A percentile compares a stretch with the other conserved stretches of the same genome.
phyloP scores from a whole-genome alignment of 129 eudicot species.

The Heracleum sosnowskyi region DNA sequence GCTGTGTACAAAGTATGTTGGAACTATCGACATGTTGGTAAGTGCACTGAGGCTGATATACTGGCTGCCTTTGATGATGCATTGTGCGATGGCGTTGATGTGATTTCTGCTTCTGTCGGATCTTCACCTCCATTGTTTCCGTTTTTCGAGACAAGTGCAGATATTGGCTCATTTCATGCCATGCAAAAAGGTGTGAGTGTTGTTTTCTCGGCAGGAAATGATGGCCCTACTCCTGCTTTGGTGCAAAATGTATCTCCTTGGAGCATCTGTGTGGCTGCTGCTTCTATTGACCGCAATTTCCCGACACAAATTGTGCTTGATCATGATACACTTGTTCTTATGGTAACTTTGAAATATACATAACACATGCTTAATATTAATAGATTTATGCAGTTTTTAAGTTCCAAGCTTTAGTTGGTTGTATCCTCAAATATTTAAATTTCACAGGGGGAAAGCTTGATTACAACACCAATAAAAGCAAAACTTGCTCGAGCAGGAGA shows the following conservation, averaged over 20 bases:
- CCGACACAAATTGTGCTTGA: constrained; percentile 43
- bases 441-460: constrained; percentile 67
- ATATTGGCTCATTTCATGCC: constrained; percentile 72
- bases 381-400: too few relatives aligned
- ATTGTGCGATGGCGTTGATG: constrained; percentile 57
- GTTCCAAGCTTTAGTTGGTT: too few relatives aligned
- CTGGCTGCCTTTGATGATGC: constrained; percentile 75
- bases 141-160: constrained; percentile 26
- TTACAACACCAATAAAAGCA: constrained; percentile 30
- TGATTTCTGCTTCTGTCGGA: constrained; percentile 61
- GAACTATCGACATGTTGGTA: constrained; percentile 29
- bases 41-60: constrained; percentile 55
- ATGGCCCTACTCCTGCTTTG: constrained; percentile 49
- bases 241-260: constrained; percentile 71
- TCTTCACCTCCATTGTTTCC: constrained; percentile 36
- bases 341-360: constrained; percentile 23
- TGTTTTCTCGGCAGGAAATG: constrained; percentile 67
- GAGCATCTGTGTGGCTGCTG: constrained; percentile 68
- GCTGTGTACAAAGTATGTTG: constrained; percentile 82
- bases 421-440: neutral
- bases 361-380: neutral
- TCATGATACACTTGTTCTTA: constrained; percentile 18
- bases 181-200: constrained; percentile 60
- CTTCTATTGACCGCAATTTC: constrained; percentile 55
- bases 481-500: constrained; percentile 31